Evolutionary conservation across 768 basidiomycete species (phyloP).

Genomic region (Boletellus emodensis): DNA sequence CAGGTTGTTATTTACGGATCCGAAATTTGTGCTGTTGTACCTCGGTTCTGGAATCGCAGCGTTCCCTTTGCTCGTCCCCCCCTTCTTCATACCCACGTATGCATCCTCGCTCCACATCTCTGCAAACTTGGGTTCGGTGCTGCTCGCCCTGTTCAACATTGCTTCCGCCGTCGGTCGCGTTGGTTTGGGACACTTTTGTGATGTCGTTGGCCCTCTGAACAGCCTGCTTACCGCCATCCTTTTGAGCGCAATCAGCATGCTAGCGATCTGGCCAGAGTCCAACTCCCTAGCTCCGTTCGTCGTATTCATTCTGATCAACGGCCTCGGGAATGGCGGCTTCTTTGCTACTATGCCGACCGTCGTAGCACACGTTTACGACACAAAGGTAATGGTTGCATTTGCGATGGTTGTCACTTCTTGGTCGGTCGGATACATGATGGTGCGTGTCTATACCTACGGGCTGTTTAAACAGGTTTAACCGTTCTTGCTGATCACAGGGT

Average conservation of each 20-base stretch:
- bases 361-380: conserved; percentile 27
- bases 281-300: conserved; percentile 23
- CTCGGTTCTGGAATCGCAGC: conserved; percentile 32
- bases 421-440: conserved; percentile 28
- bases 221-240: conserved; percentile 26
- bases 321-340: conserved; percentile 32
- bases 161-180: conserved; percentile 33
- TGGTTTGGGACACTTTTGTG: conserved; percentile 27
- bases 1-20: conserved; percentile 31
- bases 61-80: conserved; percentile 35
- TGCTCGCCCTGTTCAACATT: conserved; percentile 34
- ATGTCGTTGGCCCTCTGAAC: conserved; percentile 29
- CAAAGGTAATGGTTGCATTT: conserved; percentile 30
- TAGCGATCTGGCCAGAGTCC: conserved; percentile 29
- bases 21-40: conserved; percentile 26
- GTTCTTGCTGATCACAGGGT: conserved; percentile 11
- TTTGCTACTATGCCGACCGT: conserved; percentile 33
- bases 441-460: conserved; percentile 2
- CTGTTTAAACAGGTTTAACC: background rate
- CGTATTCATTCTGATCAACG: conserved; percentile 25
- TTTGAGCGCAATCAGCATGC: conserved; percentile 28
- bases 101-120: conserved; percentile 28
- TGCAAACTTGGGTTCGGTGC: conserved; percentile 20
- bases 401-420: conserved; percentile 34
- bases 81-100: conserved; percentile 37